Conservation (phyloP, 2,329 filamentous ascomycete species). For the Cercospora sp. region DNA sequence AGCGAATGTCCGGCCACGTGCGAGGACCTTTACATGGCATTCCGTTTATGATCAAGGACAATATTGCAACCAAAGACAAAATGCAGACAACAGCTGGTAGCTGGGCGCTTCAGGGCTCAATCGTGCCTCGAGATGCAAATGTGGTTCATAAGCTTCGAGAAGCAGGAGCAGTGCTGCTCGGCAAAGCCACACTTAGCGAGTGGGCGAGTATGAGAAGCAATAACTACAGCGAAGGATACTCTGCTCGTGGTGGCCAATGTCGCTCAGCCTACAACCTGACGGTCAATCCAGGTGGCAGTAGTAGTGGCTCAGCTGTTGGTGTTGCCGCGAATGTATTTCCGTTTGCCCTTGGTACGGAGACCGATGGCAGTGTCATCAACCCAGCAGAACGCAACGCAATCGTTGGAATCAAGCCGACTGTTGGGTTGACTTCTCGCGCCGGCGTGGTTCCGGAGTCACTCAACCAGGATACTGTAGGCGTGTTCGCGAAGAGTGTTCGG, state of each 20-base stretch:
- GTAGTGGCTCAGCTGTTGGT: slow-evolving; percentile 64
- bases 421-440: slow-evolving; percentile 66
- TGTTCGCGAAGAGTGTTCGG: slow-evolving; percentile 66
- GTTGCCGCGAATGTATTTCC: slow-evolving; percentile 64
- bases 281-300: slow-evolving; percentile 67
- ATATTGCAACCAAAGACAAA: slow-evolving; percentile 66
- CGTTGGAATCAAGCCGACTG: slow-evolving; percentile 74
- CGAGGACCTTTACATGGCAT: slow-evolving; percentile 73
- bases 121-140: slow-evolving; percentile 67
- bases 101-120: slow-evolving; percentile 64
- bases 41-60: slow-evolving; percentile 74
- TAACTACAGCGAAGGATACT: slow-evolving; percentile 68
- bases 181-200: slow-evolving; percentile 69
- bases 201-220: slow-evolving; percentile 72
- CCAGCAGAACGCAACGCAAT: slow-evolving; percentile 68
- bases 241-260: slow-evolving; percentile 62
- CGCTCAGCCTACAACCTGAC: slow-evolving; percentile 69
- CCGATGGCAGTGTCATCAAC: slow-evolving; percentile 67
- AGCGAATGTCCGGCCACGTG: slow-evolving; percentile 57
- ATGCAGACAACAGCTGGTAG: slow-evolving; percentile 74
- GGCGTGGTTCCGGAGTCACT: slow-evolving; percentile 62
- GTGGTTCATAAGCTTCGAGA: slow-evolving; percentile 62
- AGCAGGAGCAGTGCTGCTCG: slow-evolving; percentile 68
- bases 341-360: slow-evolving; percentile 72
- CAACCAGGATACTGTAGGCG: slow-evolving; percentile 69